Percentiles rank a stretch among this genome's conserved stretches.
These are phyloP conservation scores for Chlamydomonas eustigma DNA, from an alignment of 139 green algal genomes.

Conservation along the genomic window DNA sequence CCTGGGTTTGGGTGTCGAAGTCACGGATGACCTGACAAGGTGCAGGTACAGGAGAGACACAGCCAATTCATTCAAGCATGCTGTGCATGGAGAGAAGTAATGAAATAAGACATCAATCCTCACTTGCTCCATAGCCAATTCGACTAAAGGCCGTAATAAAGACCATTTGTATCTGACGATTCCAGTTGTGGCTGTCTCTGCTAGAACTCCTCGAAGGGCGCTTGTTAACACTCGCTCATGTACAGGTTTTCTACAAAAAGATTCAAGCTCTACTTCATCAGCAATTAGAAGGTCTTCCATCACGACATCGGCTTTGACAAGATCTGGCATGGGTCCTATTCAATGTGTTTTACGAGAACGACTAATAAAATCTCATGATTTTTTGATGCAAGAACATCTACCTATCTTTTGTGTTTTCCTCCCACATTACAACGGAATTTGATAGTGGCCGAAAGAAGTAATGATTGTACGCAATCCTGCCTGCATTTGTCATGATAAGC, in stretches of 20 bases:
- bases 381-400: no score
- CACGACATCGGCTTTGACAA: not conserved
- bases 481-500: no score
- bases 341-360: no score
- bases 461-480: no score
- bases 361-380: no score
- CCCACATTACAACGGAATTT: no score
- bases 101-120: no score
- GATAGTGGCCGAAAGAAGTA: no score
- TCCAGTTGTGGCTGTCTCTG: slow-evolving; percentile 47
- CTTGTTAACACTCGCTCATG: slow-evolving; percentile 27
- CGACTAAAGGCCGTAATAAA: slow-evolving; percentile 50
- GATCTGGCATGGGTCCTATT: slow-evolving; percentile 3
- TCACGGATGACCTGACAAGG: slow-evolving; percentile 14
- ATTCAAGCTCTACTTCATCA: slow-evolving; percentile 27
- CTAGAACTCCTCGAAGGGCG: slow-evolving; percentile 45
- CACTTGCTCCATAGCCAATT: slow-evolving; percentile 38
- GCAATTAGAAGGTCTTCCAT: slow-evolving; percentile 3
- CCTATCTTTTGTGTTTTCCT: no score
- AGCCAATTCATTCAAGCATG: not conserved
- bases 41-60: not conserved
- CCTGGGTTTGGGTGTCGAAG: slow-evolving; percentile 10
- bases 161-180: slow-evolving; percentile 52
- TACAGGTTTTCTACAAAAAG: slow-evolving; percentile 15
- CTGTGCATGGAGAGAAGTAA: no score